phyloP scores from a whole-genome alignment of 2,329 filamentous ascomycete species.

The Exophiala spinifera region DNA sequence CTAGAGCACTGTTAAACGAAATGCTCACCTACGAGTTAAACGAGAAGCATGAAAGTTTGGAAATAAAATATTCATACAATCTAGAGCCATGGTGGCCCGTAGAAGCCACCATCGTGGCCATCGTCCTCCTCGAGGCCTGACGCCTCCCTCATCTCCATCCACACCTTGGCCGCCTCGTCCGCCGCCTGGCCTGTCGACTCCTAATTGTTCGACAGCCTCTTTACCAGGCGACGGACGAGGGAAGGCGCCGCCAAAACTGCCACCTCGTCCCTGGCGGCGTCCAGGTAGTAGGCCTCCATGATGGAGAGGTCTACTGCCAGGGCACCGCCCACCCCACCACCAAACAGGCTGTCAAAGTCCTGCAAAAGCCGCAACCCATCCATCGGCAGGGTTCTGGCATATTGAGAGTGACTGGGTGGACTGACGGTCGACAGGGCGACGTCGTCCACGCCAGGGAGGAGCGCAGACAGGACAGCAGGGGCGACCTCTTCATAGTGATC shows the following conservation, averaged over 20 bases:
- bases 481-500: background rate
- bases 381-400: background rate
- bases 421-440: background rate
- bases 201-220: conserved; percentile 11
- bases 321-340: background rate
- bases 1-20: too few species aligned
- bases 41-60: too few species aligned
- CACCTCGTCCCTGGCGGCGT: background rate
- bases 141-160: conserved; percentile 15
- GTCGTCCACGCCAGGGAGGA: background rate
- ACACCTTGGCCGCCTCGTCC: conserved; percentile 15
- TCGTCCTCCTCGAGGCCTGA: conserved; percentile 18
- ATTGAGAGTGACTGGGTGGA: background rate
- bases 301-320: background rate
- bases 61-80: conserved; percentile 13
- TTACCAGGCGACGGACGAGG: conserved; percentile 4
- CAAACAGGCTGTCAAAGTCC: background rate
- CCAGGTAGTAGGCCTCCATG: background rate
- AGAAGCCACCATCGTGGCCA: conserved; percentile 7
- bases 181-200: conserved; percentile 11
- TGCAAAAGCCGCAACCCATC: background rate
- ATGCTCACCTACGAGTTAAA: too few species aligned
- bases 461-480: conserved; percentile 5
- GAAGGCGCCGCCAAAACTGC: background rate
- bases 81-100: conserved; percentile 20